Conservation (phyloP, 257 asterid species). For the Gynochthodes officinalis region DNA sequence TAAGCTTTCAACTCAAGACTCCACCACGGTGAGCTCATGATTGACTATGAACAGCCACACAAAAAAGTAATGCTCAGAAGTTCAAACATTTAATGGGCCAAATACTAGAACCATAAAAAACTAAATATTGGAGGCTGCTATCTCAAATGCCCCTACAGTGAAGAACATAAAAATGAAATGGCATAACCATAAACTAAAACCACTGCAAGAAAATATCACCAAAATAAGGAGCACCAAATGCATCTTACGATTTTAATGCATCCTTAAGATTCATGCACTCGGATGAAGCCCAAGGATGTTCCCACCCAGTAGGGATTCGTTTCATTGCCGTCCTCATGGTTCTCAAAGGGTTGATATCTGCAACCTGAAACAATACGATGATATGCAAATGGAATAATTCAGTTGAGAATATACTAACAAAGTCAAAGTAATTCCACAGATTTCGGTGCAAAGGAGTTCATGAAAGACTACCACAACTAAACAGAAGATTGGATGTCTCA, state of each 20-base stretch:
- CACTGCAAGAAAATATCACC: background rate
- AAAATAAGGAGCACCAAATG: background rate
- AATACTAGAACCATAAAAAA: background rate
- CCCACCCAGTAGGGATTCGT: constrained; percentile 78
- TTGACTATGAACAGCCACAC: background rate
- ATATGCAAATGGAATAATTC: background rate
- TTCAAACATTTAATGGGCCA: background rate
- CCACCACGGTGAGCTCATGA: background rate
- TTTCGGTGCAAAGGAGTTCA: background rate
- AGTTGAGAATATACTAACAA: background rate
- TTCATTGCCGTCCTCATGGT: constrained; percentile 71
- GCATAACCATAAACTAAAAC: background rate
- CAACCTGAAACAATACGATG: constrained; percentile 53
- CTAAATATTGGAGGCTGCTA: too few relatives aligned
- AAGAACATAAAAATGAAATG: background rate
- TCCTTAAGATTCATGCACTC: constrained; percentile 58
- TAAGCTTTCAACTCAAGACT: background rate
- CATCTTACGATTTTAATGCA: constrained; percentile 71
- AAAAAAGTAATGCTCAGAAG: background rate
- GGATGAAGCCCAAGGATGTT: constrained; percentile 67
- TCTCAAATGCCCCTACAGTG: background rate
- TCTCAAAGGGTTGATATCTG: constrained; percentile 72
- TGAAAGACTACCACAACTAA: background rate
- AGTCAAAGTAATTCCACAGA: constrained; percentile 7
- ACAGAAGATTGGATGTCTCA: constrained; percentile 23